phyloP scores from a whole-genome alignment of 129 eudicot species.

The Centaurea solstitialis region DNA sequence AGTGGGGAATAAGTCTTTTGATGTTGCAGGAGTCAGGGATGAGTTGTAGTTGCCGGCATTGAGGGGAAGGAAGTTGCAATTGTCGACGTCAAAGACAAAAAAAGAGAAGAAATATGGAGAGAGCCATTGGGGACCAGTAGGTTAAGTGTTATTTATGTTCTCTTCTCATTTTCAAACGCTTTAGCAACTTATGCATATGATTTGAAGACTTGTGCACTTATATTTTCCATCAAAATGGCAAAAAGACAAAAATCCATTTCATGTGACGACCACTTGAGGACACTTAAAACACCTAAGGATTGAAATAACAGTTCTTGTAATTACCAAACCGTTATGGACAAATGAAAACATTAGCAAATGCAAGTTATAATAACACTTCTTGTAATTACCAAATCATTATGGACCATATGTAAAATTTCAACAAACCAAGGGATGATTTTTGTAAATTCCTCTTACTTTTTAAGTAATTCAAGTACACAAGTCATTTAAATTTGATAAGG shows the following conservation, averaged over 20 bases:
- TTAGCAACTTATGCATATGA: not conserved
- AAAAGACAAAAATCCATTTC: not conserved
- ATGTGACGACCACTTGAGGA: not conserved
- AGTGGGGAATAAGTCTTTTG: not conserved
- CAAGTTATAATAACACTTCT: not conserved
- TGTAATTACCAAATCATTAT: not conserved
- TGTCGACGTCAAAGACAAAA: not conserved
- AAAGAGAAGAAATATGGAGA: not conserved
- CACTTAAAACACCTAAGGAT: not conserved
- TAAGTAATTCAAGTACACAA: not conserved
- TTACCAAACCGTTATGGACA: no score
- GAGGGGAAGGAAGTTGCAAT: not conserved
- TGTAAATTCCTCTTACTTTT: not conserved
- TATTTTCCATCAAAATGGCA: not conserved
- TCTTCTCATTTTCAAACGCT: not conserved
- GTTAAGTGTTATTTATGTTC: not conserved
- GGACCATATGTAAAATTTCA: not conserved
- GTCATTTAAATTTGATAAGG: not conserved
- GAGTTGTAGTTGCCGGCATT: not conserved
- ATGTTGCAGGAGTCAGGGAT: not conserved
- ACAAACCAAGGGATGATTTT: not conserved
- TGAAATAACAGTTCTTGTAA: no score
- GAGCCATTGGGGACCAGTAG: not conserved
- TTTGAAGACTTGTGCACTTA: not conserved
- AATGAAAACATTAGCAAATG: not conserved